Conservation (phyloP, 768 basidiomycete genomes). For the Arthromyces matolae region DNA sequence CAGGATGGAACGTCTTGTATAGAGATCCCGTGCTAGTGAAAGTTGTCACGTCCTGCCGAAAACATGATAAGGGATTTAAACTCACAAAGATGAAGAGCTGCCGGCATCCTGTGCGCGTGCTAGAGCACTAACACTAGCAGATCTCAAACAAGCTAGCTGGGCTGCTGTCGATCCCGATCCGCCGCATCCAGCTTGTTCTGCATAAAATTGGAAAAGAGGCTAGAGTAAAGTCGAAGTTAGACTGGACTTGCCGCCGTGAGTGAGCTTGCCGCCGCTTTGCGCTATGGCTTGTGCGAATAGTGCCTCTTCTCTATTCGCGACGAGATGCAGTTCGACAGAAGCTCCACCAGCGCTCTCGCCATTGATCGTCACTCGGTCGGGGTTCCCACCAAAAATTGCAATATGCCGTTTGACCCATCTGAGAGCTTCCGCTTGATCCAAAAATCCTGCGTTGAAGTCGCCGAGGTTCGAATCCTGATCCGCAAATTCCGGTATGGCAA, state of each 20-base stretch:
- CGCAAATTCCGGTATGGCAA: slow-evolving; percentile 44
- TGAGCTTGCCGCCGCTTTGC: slow-evolving; percentile 56
- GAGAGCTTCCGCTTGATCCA: slow-evolving; percentile 59
- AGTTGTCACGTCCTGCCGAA: neutral
- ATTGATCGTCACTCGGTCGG: slow-evolving; percentile 51
- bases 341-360: slow-evolving; percentile 59
- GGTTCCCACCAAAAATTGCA: slow-evolving; percentile 60
- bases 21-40: slow-evolving; percentile 32
- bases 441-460: slow-evolving; percentile 18
- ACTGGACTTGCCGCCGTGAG: slow-evolving; percentile 12
- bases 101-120: slow-evolving; percentile 53
- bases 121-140: slow-evolving; percentile 46
- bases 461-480: slow-evolving; percentile 29
- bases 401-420: slow-evolving; percentile 65
- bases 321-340: slow-evolving; percentile 56
- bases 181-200: slow-evolving; percentile 48
- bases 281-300: slow-evolving; percentile 56
- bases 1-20: slow-evolving; percentile 50
- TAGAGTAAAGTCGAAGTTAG: slow-evolving; percentile 18
- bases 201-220: slow-evolving; percentile 53
- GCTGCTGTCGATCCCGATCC: slow-evolving; percentile 29
- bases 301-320: slow-evolving; percentile 35
- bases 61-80: neutral
- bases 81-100: slow-evolving; percentile 38
- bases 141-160: slow-evolving; percentile 45